Evolutionary conservation across 495 filamentous ascomycete species (phyloP).

Genomic region (Neurospora terricola): DNA sequence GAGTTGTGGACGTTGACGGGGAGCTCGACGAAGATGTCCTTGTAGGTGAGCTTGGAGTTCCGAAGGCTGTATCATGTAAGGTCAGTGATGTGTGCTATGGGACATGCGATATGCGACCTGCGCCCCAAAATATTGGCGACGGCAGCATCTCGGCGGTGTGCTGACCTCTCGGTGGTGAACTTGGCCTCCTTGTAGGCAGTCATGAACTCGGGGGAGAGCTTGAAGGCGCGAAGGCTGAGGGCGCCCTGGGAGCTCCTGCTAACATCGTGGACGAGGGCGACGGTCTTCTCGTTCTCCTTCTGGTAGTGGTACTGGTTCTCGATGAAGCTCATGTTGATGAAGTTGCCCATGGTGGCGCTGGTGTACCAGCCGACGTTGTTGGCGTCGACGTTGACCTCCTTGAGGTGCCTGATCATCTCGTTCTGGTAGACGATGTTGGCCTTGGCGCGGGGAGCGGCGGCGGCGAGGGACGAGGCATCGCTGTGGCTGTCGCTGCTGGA

Average conservation of each 20-base stretch:
- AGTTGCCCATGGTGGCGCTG: slow-evolving; percentile 97
- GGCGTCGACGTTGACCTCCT: slow-evolving; percentile 96
- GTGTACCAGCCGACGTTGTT: slow-evolving; percentile 99
- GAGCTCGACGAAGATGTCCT: slow-evolving; percentile 86
- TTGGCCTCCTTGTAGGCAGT: slow-evolving; percentile 89
- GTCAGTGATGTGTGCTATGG: slow-evolving; percentile 13
- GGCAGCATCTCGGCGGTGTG: background rate
- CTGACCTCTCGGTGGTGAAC: slow-evolving; percentile 89
- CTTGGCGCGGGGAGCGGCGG: slow-evolving; percentile 85
- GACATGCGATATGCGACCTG: background rate
- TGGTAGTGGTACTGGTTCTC: slow-evolving; percentile 98
- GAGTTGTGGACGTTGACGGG: slow-evolving; percentile 94
- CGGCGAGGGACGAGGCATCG: slow-evolving; percentile 65
- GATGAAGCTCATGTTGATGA: slow-evolving; percentile 86
- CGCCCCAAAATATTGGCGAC: background rate
- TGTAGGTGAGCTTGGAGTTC: slow-evolving; percentile 86
- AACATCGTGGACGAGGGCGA: slow-evolving; percentile 92
- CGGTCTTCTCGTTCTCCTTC: slow-evolving; percentile 85
- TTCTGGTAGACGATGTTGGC: slow-evolving; percentile 80
- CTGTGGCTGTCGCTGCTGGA: slow-evolving; percentile 65
- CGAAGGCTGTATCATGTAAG: slow-evolving; percentile 51
- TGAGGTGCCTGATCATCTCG: slow-evolving; percentile 93
- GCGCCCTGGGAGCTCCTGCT: slow-evolving; percentile 87
- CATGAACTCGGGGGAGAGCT: slow-evolving; percentile 82
- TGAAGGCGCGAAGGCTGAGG: slow-evolving; percentile 83